Base-by-base conservation (phyloP, 179 eudicot species). In the Gypsophila paniculata region DNA sequence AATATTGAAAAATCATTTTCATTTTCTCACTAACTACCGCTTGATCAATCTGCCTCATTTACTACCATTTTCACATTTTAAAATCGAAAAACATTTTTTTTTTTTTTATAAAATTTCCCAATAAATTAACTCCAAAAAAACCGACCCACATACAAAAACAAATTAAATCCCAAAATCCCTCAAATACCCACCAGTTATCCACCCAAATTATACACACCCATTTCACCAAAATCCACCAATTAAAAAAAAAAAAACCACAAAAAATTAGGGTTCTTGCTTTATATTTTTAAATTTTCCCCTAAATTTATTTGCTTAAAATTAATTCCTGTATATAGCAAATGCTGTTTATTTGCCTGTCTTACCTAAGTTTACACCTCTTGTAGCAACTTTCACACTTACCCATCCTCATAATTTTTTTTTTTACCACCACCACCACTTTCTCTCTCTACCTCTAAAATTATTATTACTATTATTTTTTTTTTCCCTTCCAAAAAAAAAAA, bases 291-390 rank as follows among this genome's bases (percentile, higher is more conserved):
- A 19, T 44, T 67, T 38, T 22, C 52, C 29, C 22, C 29, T 54
- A 11, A 22, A 44, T 51, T 32, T 18, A 9, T 70, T 29, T 21
- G 10, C 12, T 61, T 38, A 42, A 42, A 9, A 29, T 75, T 34
- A 70, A 34, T 65, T 42, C 68, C 86, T 73, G 52, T 73, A 71
- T 79, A 75, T 77, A 74, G 82, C 72, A 81, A 81, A 77, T 75
- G 82, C 80, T 69, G 80, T 71, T 77, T 19, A 80, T 76, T 78
- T 75, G 71, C 83, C 85, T 76, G 84, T 78, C 84, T 83, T 72
- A 67, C 84, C 84, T 78, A 71, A 73, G 84, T 83, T 71, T 17
- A 81, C 49, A 29, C 82, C 36, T 74, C 81, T 83, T 81, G 72
- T 76, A 83, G 86, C 77, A 83, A 81, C 36, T 67, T 60, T 58